These are phyloP conservation scores for Prunus kanzakura DNA, from an alignment of 306 rosid genomes.

Conservation along the genomic window DNA sequence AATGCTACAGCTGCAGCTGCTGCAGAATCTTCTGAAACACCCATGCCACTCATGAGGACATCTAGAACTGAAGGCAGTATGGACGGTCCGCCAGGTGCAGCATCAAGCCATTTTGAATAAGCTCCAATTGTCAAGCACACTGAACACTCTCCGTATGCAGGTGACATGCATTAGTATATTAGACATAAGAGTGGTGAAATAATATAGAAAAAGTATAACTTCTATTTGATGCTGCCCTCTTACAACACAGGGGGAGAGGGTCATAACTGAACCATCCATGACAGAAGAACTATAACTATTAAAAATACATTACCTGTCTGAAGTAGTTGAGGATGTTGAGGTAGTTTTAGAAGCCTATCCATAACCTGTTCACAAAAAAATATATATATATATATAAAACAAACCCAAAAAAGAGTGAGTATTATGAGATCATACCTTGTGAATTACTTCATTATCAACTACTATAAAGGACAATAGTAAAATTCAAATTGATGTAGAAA, in stretches of 20 bases:
- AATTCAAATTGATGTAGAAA: neutral
- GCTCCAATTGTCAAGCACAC: slow-evolving; percentile 94
- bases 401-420: slow-evolving; percentile 7
- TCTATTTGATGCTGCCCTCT: neutral
- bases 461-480: neutral
- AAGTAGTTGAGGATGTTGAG: slow-evolving; percentile 84
- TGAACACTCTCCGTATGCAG: slow-evolving; percentile 39
- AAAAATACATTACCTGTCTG: slow-evolving; percentile 72
- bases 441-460: neutral
- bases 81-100: slow-evolving; percentile 73
- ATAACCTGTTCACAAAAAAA: slow-evolving; percentile 55
- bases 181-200: neutral
- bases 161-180: neutral
- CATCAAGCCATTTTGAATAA: slow-evolving; percentile 96
- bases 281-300: neutral
- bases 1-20: slow-evolving; percentile 98
- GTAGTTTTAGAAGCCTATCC: slow-evolving; percentile 75
- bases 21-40: slow-evolving; percentile 90
- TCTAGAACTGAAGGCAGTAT: slow-evolving; percentile 83
- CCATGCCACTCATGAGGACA: slow-evolving; percentile 90
- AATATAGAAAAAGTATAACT: slow-evolving; percentile 8
- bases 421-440: neutral
- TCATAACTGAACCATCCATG: neutral
- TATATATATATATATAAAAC: no score
- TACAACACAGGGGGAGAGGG: neutral